Percentiles rank a stretch among this genome's conserved stretches.
phyloP scores from a whole-genome alignment of 129 eudicot genomes.

The Rutidosis leptorrhynchoides region DNA sequence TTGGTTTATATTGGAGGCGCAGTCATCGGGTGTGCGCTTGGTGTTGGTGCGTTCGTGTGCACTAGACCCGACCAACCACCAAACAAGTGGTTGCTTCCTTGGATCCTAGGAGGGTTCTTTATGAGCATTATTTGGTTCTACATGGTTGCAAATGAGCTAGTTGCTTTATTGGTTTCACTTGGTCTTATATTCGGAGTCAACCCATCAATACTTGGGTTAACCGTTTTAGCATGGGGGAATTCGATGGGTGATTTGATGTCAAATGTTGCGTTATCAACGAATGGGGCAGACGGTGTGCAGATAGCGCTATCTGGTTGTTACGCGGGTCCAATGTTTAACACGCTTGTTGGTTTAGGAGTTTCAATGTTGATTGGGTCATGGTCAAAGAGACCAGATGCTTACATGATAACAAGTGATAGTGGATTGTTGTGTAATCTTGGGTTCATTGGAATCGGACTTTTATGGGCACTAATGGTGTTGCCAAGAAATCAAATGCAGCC shows the following conservation, averaged over 20 bases:
- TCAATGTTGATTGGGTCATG: conserved; percentile 75
- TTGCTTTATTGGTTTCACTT: conserved; percentile 56
- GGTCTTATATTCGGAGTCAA: conserved; percentile 63
- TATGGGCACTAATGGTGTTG: conserved; percentile 70
- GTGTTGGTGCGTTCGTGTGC: conserved; percentile 46
- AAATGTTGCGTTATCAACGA: conserved; percentile 61
- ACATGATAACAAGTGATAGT: conserved; percentile 44
- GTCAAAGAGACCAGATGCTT: conserved; percentile 51
- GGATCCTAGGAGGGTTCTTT: conserved; percentile 77
- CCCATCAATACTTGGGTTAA: conserved; percentile 72
- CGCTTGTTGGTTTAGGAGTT: conserved; percentile 70
- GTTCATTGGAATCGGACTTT: conserved; percentile 49
- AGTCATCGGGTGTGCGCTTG: conserved; percentile 38
- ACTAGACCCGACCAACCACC: conserved; percentile 63
- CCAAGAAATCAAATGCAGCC: conserved; percentile 72
- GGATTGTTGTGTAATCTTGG: conserved; percentile 63
- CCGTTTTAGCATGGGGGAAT: conserved; percentile 92
- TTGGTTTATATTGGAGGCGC: conserved; percentile 40
- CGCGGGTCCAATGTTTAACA: conserved; percentile 93
- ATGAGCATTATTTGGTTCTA: conserved; percentile 97
- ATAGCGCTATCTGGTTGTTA: conserved; percentile 87
- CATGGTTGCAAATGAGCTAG: conserved; percentile 76
- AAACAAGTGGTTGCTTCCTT: conserved; percentile 56
- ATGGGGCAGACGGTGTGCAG: conserved; percentile 72
- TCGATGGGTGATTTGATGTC: conserved; percentile 89